Evolutionary conservation across 768 basidiomycete species (phyloP), one percentile per base, ranked within the genome.

Genomic region (Grammothele lineata): DNA sequence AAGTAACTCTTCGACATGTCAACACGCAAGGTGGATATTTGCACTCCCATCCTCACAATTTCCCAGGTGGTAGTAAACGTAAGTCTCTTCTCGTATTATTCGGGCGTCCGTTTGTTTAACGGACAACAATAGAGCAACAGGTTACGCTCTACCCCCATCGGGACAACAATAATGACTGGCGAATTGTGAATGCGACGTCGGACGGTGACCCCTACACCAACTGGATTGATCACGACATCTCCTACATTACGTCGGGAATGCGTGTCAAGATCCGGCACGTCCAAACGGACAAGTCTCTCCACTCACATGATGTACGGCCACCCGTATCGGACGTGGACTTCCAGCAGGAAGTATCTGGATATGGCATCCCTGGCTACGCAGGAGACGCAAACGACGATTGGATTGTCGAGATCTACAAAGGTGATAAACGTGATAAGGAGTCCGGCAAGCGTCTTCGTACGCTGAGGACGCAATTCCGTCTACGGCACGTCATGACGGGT

Each of bases 1-100:
- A 74, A 35, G 70, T 99, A 32, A 74, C 87, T 2, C 75, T 99
- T 30, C 85, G 93, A 40, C 96, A 98, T 62, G 67, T 93, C 37
- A 92, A 98, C 62, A 99, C 96, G 0, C 95, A 99, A 66, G 96
- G 96, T 22, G 96, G 96, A n/a, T 99, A 98, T 63, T 71, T 99
- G 11, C 96, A 99, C 65, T 98, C 96, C 0, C 96, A 99, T 66
- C 49, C 78, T 1, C 92, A 95, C 61, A 81, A 78, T 42, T 99
- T 95, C 60, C 96, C 95, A 0, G 77, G 74, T 26, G 96, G 96
- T 21, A 92, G 87, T 61, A 78, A 87, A 66, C 96, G 94, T 96
- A 66, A 60, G 80, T 72, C 32, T 0, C 18, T 21, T 4, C 15
- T 25, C 12, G 33, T 62, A 59, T 8, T 37, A 12, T 21, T 25